phyloP scores from a whole-genome alignment of 2,329 filamentous ascomycete species.

The Cladosporium oxysporum region DNA sequence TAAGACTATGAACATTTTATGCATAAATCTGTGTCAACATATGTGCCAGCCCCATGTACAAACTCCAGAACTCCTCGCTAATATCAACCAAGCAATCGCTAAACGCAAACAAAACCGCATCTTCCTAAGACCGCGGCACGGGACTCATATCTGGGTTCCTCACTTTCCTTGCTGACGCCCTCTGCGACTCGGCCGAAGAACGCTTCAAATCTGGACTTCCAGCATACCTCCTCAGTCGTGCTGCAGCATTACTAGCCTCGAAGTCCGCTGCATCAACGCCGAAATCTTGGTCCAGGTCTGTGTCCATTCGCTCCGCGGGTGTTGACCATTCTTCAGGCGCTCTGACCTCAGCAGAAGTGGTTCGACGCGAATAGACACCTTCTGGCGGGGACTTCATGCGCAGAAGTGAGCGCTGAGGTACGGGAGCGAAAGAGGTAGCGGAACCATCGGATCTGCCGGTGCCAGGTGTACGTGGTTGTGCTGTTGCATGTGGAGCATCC shows the following conservation, averaged over 20 bases:
- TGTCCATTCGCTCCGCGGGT: constrained; percentile 4
- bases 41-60: background rate
- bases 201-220: constrained; percentile 19
- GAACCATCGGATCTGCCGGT: constrained; percentile 19
- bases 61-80: constrained; percentile 9
- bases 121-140: background rate
- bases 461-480: constrained; percentile 25
- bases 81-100: background rate
- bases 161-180: constrained; percentile 13
- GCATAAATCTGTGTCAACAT: background rate
- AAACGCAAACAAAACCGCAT: background rate
- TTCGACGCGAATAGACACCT: constrained; percentile 17
- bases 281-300: constrained; percentile 22
- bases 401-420: constrained; percentile 28
- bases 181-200: constrained; percentile 9
- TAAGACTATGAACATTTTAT: background rate
- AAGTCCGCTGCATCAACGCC: constrained; percentile 23
- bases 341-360: constrained; percentile 9
- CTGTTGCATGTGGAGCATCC: constrained; percentile 26
- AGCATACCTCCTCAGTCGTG: constrained; percentile 12
- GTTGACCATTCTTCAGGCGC: constrained; percentile 23
- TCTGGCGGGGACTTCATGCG: constrained; percentile 30
- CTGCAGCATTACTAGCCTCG: constrained; percentile 9
- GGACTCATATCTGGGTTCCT: background rate
- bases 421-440: constrained; percentile 23